Evolutionary conservation across 768 basidiomycete genomes (phyloP), one percentile per base, ranked within the genome.

Genomic region (Russula abietina): DNA sequence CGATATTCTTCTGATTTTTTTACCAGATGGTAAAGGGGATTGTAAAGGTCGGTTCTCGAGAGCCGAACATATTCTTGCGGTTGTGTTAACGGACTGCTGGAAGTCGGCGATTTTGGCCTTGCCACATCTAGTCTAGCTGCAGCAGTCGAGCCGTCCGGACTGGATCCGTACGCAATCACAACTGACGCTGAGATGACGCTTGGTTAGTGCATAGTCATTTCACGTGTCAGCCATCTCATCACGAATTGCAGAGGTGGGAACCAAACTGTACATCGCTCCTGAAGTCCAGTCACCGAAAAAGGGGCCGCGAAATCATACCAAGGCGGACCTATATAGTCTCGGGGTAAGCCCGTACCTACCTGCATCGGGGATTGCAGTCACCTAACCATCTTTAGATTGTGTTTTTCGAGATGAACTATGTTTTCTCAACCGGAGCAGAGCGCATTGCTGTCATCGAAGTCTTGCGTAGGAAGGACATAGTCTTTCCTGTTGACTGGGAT

Each of bases 321-420:
- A 95, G 70, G 94, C 93, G 0, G 95, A 98, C 69, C 87, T 98
- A 82, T 98, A 95, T 71, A 93, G 92, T 72, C 81, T 96, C 11
- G 95, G 94, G 26, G 92, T 93, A 71, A 56, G 86, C 78, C 43
- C 48, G 39, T 11, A 22, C n/a, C 30, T 22, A 60, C 24, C 48
- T 22, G 11, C n/a, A 43, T 22, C 24, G 59, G 53, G 7, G 59
- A 48, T 4, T 60, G 19, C 55, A 2, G n/a, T 53, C 36, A 43
- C 16, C 12, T 64, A 36, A 43, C 49, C 30, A 43, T 62, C 39
- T 28, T 24, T 65, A 94, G 91, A 86, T 98, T 67, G 94, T 97
- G 16, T 97, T 97, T 74, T 97, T 98, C 70, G 95, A 98, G 76
- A 96, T 97, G 93, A 94, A 92, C 72, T 91, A 87, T 73, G 69